Conservation (phyloP, 75 land plant genomes). For the Pinus taeda region DNA sequence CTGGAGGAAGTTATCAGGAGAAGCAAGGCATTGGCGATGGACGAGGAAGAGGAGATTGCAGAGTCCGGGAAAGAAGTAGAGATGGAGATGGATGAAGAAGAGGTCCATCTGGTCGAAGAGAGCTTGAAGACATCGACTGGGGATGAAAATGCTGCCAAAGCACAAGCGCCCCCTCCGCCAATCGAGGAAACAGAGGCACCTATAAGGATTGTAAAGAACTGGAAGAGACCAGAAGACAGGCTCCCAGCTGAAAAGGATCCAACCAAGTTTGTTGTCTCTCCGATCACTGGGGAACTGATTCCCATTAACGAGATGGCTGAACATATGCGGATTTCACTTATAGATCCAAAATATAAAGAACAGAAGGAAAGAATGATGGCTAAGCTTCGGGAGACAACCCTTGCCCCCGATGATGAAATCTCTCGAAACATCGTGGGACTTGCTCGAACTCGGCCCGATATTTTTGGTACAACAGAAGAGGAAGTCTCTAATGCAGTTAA, state of each 20-base stretch:
- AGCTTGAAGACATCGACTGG: slow-evolving; percentile 77
- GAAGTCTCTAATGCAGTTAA: slow-evolving; percentile 98
- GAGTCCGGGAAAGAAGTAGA: slow-evolving; percentile 86
- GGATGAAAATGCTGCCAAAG: slow-evolving; percentile 39
- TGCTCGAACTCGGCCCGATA: slow-evolving; percentile 93
- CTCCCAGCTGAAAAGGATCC: slow-evolving; percentile 82
- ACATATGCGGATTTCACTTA: slow-evolving; percentile 97
- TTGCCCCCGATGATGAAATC: slow-evolving; percentile 96
- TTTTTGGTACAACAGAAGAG: slow-evolving; percentile 99
- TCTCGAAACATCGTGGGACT: slow-evolving; percentile 93
- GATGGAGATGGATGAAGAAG: slow-evolving; percentile 98
- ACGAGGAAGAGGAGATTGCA: slow-evolving; percentile 42
- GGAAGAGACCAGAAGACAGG: slow-evolving; percentile 98
- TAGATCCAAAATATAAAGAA: slow-evolving; percentile 99
- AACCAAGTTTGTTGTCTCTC: slow-evolving; percentile 77
- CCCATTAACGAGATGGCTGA: slow-evolving; percentile 98
- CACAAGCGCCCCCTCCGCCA: slow-evolving; percentile 19
- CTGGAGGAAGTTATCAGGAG: slow-evolving; percentile 94
- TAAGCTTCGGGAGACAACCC: slow-evolving; percentile 92
- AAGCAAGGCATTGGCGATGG: slow-evolving; percentile 63
- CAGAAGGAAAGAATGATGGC: slow-evolving; percentile 99
- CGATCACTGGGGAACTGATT: slow-evolving; percentile 87
- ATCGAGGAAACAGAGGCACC: slow-evolving; percentile 81
- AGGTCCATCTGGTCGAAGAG: slow-evolving; percentile 90
- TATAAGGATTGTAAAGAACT: slow-evolving; percentile 94